Conservation (phyloP, 2,329 filamentous ascomycete genomes). For the Cladophialophora yegresii region DNA sequence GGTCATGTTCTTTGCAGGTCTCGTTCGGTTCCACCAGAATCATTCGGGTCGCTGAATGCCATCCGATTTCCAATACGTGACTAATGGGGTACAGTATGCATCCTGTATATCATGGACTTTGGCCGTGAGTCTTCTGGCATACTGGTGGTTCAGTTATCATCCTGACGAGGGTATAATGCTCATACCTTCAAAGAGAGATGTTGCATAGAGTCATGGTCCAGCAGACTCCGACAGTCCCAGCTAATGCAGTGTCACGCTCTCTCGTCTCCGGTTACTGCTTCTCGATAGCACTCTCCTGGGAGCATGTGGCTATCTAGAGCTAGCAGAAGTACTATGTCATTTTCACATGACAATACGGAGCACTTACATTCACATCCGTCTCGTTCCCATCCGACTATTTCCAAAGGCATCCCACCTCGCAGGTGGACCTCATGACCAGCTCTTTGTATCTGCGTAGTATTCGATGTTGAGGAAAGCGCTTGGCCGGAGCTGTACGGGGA, state of each 20-base stretch:
- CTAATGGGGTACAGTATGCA: neutral
- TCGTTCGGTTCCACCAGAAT: neutral
- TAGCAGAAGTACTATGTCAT: neutral
- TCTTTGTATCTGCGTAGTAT: neutral
- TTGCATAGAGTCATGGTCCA: neutral
- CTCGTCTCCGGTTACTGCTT: neutral
- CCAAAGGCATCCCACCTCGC: neutral
- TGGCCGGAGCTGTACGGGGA: neutral
- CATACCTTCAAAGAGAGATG: neutral
- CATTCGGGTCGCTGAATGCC: neutral
- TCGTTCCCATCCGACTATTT: neutral
- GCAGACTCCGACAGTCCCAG: neutral
- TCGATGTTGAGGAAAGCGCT: neutral
- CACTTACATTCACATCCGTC: neutral
- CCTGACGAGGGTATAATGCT: neutral
- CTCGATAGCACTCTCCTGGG: neutral
- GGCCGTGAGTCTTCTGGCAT: neutral
- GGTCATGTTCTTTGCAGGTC: neutral
- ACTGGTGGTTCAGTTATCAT: neutral
- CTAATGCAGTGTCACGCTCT: neutral
- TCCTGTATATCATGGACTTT: neutral
- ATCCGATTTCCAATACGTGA: neutral
- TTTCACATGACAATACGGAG: neutral
- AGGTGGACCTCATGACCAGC: neutral
- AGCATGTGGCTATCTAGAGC: neutral